Percentiles rank a stretch among this genome's conserved stretches.
phyloP scores from a whole-genome alignment of 331 rosid species.

The Malus hybrid region DNA sequence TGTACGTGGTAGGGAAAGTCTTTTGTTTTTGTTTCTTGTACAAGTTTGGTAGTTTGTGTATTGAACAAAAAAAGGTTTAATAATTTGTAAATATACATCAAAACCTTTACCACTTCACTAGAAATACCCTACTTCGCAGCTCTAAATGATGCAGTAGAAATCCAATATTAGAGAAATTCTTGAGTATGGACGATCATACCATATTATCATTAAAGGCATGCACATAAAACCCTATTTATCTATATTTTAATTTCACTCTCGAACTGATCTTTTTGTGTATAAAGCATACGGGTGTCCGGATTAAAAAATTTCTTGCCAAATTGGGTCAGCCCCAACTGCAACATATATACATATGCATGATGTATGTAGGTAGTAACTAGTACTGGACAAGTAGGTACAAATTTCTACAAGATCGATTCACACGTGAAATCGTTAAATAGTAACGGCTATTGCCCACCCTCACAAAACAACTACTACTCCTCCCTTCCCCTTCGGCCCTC shows the following conservation, averaged over 20 bases:
- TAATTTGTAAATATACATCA: not conserved
- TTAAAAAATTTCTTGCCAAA: not conserved
- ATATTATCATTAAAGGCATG: no score
- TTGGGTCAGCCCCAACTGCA: not conserved
- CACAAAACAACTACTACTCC: constrained; percentile 8
- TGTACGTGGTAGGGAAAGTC: not conserved
- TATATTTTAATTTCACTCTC: no score
- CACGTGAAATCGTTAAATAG: constrained; percentile 61
- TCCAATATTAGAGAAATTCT: no score
- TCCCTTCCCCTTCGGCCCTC: not conserved
- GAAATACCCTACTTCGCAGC: not conserved
- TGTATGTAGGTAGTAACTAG: not conserved
- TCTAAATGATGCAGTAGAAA: not conserved
- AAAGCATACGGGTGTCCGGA: no score
- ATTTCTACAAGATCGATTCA: not conserved
- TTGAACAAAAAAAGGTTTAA: not conserved
- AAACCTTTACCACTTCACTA: not conserved
- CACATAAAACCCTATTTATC: no score
- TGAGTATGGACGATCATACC: rapidly evolving
- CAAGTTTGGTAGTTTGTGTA: not conserved
- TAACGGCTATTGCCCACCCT: constrained; percentile 45
- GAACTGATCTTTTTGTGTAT: no score
- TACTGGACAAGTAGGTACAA: no score
- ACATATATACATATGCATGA: no score
- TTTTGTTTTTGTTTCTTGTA: not conserved